Evolutionary conservation across 208 protist genomes (phyloP).

Genomic region (Herpetomonas samuelpessoai): DNA sequence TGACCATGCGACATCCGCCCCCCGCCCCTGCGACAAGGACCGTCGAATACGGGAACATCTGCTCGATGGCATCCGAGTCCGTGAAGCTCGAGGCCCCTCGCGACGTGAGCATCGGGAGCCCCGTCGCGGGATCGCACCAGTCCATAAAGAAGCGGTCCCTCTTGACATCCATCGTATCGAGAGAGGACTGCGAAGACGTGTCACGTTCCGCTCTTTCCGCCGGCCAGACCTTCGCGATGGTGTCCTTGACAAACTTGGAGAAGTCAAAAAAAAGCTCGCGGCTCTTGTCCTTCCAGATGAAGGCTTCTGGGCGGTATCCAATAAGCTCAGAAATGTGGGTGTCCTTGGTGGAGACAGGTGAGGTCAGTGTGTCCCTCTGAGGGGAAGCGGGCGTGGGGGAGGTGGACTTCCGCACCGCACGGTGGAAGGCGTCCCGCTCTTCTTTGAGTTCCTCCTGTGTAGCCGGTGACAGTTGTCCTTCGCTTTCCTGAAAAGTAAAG

Average conservation of each 20-base stretch:
- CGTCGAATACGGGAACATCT: slow-evolving; percentile 40
- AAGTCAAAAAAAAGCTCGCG: slow-evolving; percentile 43
- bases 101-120: slow-evolving; percentile 27
- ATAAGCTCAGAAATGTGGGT: slow-evolving; percentile 31
- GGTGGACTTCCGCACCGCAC: not conserved
- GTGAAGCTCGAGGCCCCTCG: slow-evolving; percentile 29
- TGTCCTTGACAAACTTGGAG: slow-evolving; percentile 15
- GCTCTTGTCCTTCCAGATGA: slow-evolving; percentile 46
- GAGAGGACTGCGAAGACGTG: too few relatives aligned
- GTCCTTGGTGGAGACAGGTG: slow-evolving; percentile 3
- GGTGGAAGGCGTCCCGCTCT: slow-evolving; percentile 14
- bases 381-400: not conserved
- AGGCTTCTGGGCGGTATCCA: slow-evolving; percentile 18
- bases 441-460: slow-evolving; percentile 20
- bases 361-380: not conserved
- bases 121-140: slow-evolving; percentile 50
- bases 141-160: slow-evolving; percentile 34
- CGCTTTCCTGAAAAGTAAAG: slow-evolving; percentile 41
- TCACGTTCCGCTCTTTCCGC: too few relatives aligned
- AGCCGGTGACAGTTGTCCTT: slow-evolving; percentile 17
- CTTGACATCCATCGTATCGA: too few relatives aligned
- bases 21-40: slow-evolving; percentile 33
- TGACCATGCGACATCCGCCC: slow-evolving; percentile 51
- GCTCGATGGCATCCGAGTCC: slow-evolving; percentile 39
- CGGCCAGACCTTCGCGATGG: slow-evolving; percentile 6